Conservation (phyloP, 2,329 filamentous ascomycete species). For the Botrytis fragariae region DNA sequence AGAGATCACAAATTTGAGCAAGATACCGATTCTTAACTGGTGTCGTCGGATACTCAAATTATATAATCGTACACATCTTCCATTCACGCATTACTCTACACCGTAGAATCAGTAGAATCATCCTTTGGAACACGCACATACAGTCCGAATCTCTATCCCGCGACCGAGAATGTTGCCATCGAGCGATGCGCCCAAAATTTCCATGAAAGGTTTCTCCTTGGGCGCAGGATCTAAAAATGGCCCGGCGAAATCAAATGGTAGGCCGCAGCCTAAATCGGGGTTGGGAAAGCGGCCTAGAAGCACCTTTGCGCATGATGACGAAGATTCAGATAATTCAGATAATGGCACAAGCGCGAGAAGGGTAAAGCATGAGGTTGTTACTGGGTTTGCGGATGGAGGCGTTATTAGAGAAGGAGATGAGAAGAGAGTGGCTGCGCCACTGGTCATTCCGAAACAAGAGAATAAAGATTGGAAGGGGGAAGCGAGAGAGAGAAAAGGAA, state of each 20-base stretch:
- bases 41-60: neutral
- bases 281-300: constrained; percentile 44
- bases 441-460: constrained; percentile 56
- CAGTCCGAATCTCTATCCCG: neutral
- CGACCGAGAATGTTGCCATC: constrained; percentile 31
- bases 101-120: too few species aligned
- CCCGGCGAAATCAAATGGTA: constrained; percentile 30
- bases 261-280: constrained; percentile 31
- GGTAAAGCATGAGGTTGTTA: constrained; percentile 48
- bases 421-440: constrained; percentile 35
- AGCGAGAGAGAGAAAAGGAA: constrained; percentile 45
- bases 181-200: constrained; percentile 36
- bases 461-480: constrained; percentile 65
- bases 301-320: constrained; percentile 59
- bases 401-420: constrained; percentile 40
- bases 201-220: constrained; percentile 43
- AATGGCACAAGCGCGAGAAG: constrained; percentile 43
- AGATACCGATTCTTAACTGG: neutral
- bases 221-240: constrained; percentile 37
- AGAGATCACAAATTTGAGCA: neutral
- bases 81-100: neutral
- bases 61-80: neutral
- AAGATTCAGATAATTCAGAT: constrained; percentile 47
- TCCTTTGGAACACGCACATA: neutral
- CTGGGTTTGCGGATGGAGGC: constrained; percentile 50